Evolutionary conservation across 495 filamentous ascomycete genomes (phyloP).

Genomic region (Pseudevernia furfuracea): DNA sequence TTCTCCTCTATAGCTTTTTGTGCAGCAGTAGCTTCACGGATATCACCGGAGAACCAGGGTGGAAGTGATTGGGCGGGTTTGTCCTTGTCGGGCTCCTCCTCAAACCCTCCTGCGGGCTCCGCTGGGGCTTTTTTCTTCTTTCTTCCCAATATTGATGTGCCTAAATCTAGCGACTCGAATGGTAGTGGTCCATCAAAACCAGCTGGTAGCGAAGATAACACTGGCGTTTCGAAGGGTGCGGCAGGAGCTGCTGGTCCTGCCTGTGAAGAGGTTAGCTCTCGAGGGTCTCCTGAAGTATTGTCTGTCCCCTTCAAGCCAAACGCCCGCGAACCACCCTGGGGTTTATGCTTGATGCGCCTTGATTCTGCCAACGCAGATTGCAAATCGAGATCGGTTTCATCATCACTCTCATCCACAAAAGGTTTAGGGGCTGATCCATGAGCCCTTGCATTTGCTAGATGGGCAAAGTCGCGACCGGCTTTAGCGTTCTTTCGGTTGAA

Average conservation of each 20-base stretch:
- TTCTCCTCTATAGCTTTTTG: conserved; percentile 31
- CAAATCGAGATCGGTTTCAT: conserved; percentile 47
- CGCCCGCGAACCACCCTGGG: conserved; percentile 18
- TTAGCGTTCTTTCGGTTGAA: conserved; percentile 28
- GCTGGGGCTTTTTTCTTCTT: conserved; percentile 42
- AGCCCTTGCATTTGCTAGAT: conserved; percentile 27
- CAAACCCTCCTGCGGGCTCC: conserved; percentile 62
- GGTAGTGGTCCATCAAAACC: conserved; percentile 75
- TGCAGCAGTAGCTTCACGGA: conserved; percentile 32
- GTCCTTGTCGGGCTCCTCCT: conserved; percentile 46
- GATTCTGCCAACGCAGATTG: conserved; percentile 50
- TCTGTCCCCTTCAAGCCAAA: conserved; percentile 17
- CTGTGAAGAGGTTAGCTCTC: background rate
- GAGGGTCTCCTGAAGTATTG: background rate
- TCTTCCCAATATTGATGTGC: conserved; percentile 47
- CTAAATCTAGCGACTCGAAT: conserved; percentile 77
- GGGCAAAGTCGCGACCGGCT: conserved; percentile 27
- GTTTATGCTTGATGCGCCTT: conserved; percentile 33
- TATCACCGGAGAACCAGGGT: conserved; percentile 66
- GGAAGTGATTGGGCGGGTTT: conserved; percentile 55
- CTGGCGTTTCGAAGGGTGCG: conserved; percentile 23
- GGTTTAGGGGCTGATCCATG: conserved; percentile 19
- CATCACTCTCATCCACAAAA: conserved; percentile 26
- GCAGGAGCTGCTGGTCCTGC: conserved; percentile 21
- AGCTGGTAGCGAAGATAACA: conserved; percentile 37